These are phyloP conservation scores for Helianthus tuberosus DNA, from an alignment of 129 eudicot genomes.

Conservation along the genomic window DNA sequence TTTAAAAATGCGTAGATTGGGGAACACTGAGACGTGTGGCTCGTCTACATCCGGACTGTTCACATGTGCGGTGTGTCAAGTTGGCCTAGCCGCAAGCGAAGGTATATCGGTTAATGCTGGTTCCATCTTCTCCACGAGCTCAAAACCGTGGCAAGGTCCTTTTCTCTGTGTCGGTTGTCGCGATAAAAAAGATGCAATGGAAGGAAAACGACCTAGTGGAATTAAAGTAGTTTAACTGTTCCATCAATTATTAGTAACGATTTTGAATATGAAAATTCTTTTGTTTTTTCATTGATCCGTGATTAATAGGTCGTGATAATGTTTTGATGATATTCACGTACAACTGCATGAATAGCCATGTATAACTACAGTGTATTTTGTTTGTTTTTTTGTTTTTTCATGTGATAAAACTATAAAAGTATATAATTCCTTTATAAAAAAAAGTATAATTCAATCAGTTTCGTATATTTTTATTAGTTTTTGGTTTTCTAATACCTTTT, in stretches of 20 bases:
- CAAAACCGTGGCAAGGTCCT: constrained; percentile 97
- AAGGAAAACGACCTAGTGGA: neutral
- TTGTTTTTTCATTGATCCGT: constrained; percentile 24
- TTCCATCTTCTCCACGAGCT: constrained; percentile 75
- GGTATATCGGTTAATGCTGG: constrained; percentile 94
- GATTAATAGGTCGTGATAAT: constrained; percentile 19
- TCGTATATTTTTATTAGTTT: too few species aligned
- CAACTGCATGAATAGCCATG: neutral
- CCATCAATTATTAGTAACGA: neutral
- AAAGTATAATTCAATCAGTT: too few species aligned
- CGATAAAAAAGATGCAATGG: neutral
- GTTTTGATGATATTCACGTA: neutral
- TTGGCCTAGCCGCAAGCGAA: constrained; percentile 71
- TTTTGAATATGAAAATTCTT: constrained; percentile 28
- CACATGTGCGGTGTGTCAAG: constrained; percentile 81
- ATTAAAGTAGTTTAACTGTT: constrained; percentile 39
- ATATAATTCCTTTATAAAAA: too few species aligned
- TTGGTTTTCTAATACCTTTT: too few species aligned
- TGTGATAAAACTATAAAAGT: too few species aligned
- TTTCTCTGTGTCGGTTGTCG: constrained; percentile 24
- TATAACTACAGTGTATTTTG: neutral
- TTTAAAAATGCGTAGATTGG: constrained; percentile 53
- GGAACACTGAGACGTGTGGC: constrained; percentile 47
- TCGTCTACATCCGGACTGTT: constrained; percentile 58
- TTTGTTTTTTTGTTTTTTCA: neutral